These are phyloP conservation scores for Clarireedia sp. DNA, from an alignment of 2,329 filamentous ascomycete species.

Conservation along the genomic window DNA sequence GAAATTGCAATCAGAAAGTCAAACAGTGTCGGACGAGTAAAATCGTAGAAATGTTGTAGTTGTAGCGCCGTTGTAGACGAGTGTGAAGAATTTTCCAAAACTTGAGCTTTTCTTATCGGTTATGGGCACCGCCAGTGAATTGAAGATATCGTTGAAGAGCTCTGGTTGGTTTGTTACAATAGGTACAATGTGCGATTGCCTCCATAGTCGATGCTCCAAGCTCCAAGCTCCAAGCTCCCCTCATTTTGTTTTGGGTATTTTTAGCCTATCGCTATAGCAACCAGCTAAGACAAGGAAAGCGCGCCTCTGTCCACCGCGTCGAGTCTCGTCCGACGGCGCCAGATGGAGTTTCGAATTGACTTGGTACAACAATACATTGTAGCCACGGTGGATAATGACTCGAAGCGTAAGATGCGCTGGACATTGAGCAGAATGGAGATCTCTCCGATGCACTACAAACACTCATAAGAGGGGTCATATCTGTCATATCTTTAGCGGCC, in stretches of 20 bases:
- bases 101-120: neutral
- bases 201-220: too few species aligned
- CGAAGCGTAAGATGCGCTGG: too few species aligned
- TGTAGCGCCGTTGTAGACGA: neutral
- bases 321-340: neutral
- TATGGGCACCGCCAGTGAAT: neutral
- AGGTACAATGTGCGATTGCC: neutral
- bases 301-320: neutral
- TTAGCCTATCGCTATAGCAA: neutral
- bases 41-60: slow-evolving; percentile 8
- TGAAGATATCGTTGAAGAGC: neutral
- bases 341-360: neutral
- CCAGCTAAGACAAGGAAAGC: neutral
- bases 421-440: too few species aligned
- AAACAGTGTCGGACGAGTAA: neutral
- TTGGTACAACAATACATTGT: too few species aligned
- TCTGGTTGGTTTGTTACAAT: neutral
- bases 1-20: slow-evolving; percentile 4
- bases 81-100: slow-evolving; percentile 8
- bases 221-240: neutral
- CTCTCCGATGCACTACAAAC: too few species aligned
- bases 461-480: too few species aligned
- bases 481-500: too few species aligned
- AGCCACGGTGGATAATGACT: too few species aligned
- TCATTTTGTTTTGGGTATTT: neutral